phyloP scores from a whole-genome alignment of 23 red algal species.

The Gracilaria caudata region DNA sequence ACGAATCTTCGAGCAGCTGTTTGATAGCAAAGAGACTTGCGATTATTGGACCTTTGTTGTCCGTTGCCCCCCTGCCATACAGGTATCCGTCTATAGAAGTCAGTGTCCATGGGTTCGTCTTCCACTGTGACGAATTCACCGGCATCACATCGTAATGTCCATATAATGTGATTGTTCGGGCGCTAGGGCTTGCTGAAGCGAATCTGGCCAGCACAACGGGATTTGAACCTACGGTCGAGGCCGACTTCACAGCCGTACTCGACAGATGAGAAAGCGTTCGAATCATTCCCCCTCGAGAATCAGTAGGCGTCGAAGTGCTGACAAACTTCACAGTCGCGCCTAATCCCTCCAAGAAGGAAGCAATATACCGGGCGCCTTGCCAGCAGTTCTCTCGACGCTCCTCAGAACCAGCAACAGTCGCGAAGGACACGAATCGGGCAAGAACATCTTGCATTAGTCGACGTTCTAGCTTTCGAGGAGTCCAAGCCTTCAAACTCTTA shows the following conservation, averaged over 20 bases:
- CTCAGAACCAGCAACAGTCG: slow-evolving; percentile 55
- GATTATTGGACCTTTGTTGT: slow-evolving; percentile 97
- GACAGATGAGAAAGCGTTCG: background rate
- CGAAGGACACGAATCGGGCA: slow-evolving; percentile 60
- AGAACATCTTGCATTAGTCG: slow-evolving; percentile 71
- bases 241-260: background rate
- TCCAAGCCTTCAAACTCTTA: background rate
- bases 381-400: slow-evolving; percentile 71
- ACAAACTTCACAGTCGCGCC: slow-evolving; percentile 67
- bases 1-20: slow-evolving; percentile 52
- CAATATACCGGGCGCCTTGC: slow-evolving; percentile 75
- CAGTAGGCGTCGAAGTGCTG: background rate
- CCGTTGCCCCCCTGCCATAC: slow-evolving; percentile 90
- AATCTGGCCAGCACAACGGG: slow-evolving; percentile 75
- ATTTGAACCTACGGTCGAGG: slow-evolving; percentile 37
- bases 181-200: slow-evolving; percentile 21
- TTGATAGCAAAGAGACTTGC: slow-evolving; percentile 83
- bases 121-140: slow-evolving; percentile 74
- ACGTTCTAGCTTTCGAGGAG: slow-evolving; percentile 46
- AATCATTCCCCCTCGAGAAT: background rate
- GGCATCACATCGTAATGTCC: slow-evolving; percentile 97
- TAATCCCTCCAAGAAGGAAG: slow-evolving; percentile 55
- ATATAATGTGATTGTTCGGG: slow-evolving; percentile 86
- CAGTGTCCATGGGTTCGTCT: slow-evolving; percentile 78
- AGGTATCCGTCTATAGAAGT: slow-evolving; percentile 80